Evolutionary conservation across 257 asterid species (phyloP).

Genomic region (Gynochthodes officinalis): DNA sequence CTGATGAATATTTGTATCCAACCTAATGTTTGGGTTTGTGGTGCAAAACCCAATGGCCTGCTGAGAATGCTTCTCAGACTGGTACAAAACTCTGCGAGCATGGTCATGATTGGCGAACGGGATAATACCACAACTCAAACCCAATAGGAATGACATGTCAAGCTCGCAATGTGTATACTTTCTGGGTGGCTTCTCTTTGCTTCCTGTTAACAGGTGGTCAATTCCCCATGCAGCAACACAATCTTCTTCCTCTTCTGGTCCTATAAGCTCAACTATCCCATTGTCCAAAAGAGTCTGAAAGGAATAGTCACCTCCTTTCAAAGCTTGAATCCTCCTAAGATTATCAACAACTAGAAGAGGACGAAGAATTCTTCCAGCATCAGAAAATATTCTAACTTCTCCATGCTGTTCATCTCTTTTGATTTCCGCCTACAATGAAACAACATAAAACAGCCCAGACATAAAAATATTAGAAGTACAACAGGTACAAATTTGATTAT

Average conservation of each 20-base stretch:
- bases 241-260: conserved; percentile 97
- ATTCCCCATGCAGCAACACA: conserved; percentile 83
- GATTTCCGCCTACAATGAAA: conserved; percentile 63
- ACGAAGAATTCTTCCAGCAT: conserved; percentile 93
- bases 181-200: conserved; percentile 53
- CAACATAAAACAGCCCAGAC: conserved; percentile 16
- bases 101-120: conserved; percentile 94
- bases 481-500: not conserved
- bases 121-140: conserved; percentile 82
- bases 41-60: conserved; percentile 88
- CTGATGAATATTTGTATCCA: conserved; percentile 79
- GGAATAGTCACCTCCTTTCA: conserved; percentile 53
- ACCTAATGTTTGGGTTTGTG: conserved; percentile 63
- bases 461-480: not conserved
- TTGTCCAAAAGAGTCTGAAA: conserved; percentile 61
- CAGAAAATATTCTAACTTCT: conserved; percentile 86
- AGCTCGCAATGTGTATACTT: conserved; percentile 84
- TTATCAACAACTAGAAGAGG: conserved; percentile 85
- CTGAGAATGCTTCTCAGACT: conserved; percentile 94
- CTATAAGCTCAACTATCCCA: conserved; percentile 79
- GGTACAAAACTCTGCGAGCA: conserved; percentile 84
- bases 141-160: conserved; percentile 73
- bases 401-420: conserved; percentile 66
- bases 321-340: conserved; percentile 44
- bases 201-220: conserved; percentile 48